Evolutionary conservation across 768 basidiomycete species (phyloP), one percentile per base, ranked within the genome.

Genomic region (Lanmaoa rubissima): DNA sequence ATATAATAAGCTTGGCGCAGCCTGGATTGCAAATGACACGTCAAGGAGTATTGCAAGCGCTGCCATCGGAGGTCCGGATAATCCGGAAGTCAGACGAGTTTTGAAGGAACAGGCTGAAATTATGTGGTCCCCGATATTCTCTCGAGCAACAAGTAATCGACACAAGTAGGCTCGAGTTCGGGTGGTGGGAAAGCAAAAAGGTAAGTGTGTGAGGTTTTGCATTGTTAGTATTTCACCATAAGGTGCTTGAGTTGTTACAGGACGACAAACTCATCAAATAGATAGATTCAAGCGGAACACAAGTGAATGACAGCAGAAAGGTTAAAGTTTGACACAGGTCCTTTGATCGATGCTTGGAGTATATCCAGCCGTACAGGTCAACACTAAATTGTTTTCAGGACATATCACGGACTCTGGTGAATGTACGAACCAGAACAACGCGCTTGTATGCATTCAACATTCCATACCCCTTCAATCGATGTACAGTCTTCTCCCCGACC

Each of bases 401-500:
- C 17, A 8, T 12, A 21, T 39, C 51, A 34, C n/a, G n/a, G 40
- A 48, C 36, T 43, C 13, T 24, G 35, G n/a, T 44, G 19, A 21
- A 49, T 21, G 54, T 32, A 38, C 81, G 53, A 61, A 87, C 85
- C 79, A 46, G 71, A 71, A 69, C 85, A 87, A 56, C 65, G 65
- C 32, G 80, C 80, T 57, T 66, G 67, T 48, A 83, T 78, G 70
- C 90, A 94, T n/a, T 80, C 82, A 64, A 90, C 87, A 66, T 84
- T 84, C 80, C 83, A 82, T 19, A 80, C 84, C 46, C 84, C 82
- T 44, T 73, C 58, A 61, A 92, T 90, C 44, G 78, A 72, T 17
- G 84, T 84, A 71, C 90, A 93, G 69, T 93, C 87, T 68, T 83
- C 74, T 26, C 90, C 90, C 42, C 73, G 65, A 19, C 83, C 83